Base-by-base conservation (phyloP, 805 yeast species). In the Wickerhamiella kurtzmanii region DNA sequence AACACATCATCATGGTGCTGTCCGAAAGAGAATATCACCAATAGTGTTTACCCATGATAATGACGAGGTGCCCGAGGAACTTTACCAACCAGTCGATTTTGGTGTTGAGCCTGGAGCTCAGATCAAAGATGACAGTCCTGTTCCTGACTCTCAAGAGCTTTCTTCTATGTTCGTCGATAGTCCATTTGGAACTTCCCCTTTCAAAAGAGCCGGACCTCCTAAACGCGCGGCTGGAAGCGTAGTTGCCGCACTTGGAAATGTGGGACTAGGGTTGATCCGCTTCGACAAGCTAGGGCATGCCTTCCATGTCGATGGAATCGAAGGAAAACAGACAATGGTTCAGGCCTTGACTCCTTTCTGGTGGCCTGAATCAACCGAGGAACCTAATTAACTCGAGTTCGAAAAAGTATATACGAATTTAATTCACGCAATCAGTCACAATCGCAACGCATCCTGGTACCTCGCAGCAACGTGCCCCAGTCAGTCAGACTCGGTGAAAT, bases 11-110 rank as follows among this genome's bases (percentile, higher is more conserved):
- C 78, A 81, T 28, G 95, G 96, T 2, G 74, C 79, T 1, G 75
- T 88, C n/a, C 71, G 94, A 25, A 87, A 88, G 57, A 69, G 97
- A 47, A 67, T 86, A 2, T 75, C 84, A 42, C 96, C 97, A 0
- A 77, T 80, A 1, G 69, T 66, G 41, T 57, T 73, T 25, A 58
- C 63, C 20, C 45, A 45, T 2, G 22, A 50, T 9, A 53, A 51
- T 15, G 56, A 48, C 28, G 54, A 47, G 9, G 47, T 46, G 37
- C 50, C 53, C 15, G 49, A 50, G 37, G 50, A 53, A 2, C n/a
- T 53, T 3, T 53, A 53, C 20, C 22, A 21, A 18, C 54, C 60
- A 1, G 28, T 28, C 16, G 47, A 48, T 8, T 45, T 47, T 28
- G 48, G 21, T 3, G 35, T 51, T 4, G 44, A n/a, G 8, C 32